Evolutionary conservation across 78 protist species (phyloP).

Genomic region (Polysphondylium violaceum): DNA sequence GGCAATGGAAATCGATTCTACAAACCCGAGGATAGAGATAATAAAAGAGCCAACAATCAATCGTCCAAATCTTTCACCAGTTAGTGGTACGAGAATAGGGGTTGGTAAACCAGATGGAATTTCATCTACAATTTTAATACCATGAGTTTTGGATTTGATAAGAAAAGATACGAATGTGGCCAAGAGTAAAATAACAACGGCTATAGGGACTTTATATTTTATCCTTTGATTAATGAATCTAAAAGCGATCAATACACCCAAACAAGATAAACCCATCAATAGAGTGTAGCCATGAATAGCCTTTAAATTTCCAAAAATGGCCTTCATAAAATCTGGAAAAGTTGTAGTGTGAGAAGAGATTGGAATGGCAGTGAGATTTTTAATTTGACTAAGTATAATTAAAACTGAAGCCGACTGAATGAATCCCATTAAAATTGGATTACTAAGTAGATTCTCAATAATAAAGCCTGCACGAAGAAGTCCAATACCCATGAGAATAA

Average conservation of each 20-base stretch:
- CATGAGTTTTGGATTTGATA: conserved; percentile 29
- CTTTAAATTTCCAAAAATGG: neutral
- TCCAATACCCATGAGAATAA: conserved; percentile 52
- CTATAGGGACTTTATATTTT: conserved; percentile 71
- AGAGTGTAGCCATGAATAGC: conserved; percentile 46
- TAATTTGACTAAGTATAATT: conserved; percentile 57
- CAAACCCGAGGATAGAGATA: conserved; percentile 68
- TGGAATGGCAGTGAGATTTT: conserved; percentile 46
- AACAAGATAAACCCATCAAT: conserved; percentile 27
- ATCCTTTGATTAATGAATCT: conserved; percentile 29
- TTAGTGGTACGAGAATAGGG: conserved; percentile 7
- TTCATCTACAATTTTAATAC: conserved; percentile 55
- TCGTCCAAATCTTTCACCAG: neutral
- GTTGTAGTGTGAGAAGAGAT: conserved; percentile 22
- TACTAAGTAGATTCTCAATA: conserved; percentile 52
- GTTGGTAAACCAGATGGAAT: conserved; percentile 74
- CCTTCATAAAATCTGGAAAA: neutral
- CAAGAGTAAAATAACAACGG: conserved; percentile 21
- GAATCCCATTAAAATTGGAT: conserved; percentile 71
- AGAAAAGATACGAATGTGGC: conserved; percentile 27
- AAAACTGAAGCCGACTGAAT: conserved; percentile 68
- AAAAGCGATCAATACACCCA: conserved; percentile 6
- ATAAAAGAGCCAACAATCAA: conserved; percentile 67
- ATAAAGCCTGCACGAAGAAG: conserved; percentile 53
- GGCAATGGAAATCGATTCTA: conserved; percentile 73